Base-by-base conservation (phyloP, 2,329 filamentous ascomycete genomes). In the Talaromyces amestolkiae region DNA sequence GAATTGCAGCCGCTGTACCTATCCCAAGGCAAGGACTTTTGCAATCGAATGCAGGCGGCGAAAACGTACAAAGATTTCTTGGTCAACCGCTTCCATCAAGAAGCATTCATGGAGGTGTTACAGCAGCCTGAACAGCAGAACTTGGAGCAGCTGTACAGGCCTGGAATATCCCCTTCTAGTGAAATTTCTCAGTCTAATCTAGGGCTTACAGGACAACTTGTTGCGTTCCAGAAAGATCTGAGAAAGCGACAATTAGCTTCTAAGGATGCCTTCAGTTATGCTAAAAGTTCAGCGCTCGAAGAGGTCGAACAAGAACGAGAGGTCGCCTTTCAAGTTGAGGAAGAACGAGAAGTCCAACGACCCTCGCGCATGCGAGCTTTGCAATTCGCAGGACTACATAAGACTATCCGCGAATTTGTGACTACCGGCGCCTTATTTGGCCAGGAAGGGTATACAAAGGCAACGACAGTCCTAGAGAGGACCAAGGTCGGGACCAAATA, bases 21-120 rank as follows among this genome's bases (percentile, higher is more conserved):
- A 3, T 79, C 86, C 0, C 88, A 91, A 70, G 87, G 88, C 0
- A 72, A 78, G 0, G 86, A 90, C 66, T 91, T 86, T 67, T 87
- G 87, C 65, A 80, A 80, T 0, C 83, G 87, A 1, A 81, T 77
- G 0, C 79, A 89, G 60, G 84, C 85, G 0, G 72, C 77, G 0
- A 69, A 78, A 24, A 74, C 80, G 0, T 73, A 86, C 66, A 72
- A 79, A 0, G 68, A 82, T 0, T 84, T 81, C 17, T 68, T 86
- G 0, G 65, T 67, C 0, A 71, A 82, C 1, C 15, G 62, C 0
- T 17, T 70, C 0, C 74, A 82, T 0, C 78, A 79, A 0, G 65
- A 73, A 0, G 69, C 69, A 1, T 87, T 83, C 66, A 72, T 87
- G 0, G 64, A 73, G 0, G 72, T 77, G 0, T 71, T 89, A 3